phyloP scores from a whole-genome alignment of 2,329 filamentous ascomycete species.

The Trichoderma aggressivum region DNA sequence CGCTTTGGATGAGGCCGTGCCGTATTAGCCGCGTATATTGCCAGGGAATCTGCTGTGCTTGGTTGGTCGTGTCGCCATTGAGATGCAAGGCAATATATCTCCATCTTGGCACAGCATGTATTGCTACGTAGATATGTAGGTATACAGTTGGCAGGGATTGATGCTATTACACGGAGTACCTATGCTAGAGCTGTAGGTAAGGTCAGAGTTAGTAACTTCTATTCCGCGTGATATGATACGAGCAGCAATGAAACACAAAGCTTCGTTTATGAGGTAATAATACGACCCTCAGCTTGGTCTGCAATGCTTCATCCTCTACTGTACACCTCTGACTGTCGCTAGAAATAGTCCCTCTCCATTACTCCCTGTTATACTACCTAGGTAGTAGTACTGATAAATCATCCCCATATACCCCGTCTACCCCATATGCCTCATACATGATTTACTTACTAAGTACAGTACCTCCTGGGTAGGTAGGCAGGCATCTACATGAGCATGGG shows the following conservation, averaged over 20 bases:
- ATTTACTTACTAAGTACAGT: not conserved
- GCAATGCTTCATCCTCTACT: not conserved
- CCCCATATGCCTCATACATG: not conserved
- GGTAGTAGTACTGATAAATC: too few species aligned
- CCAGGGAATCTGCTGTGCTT: not conserved
- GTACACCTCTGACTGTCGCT: not conserved
- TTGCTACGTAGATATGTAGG: not conserved
- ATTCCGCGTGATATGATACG: not conserved
- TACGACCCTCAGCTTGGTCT: not conserved
- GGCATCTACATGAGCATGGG: not conserved
- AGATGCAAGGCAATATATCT: not conserved
- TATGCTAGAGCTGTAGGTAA: not conserved
- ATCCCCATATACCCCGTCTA: not conserved
- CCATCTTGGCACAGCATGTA: not conserved
- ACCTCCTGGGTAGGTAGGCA: too few species aligned
- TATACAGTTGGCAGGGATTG: not conserved
- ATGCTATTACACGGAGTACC: not conserved
- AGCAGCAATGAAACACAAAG: not conserved
- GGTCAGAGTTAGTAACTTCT: not conserved
- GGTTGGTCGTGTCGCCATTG: not conserved
- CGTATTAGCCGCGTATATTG: slow-evolving; percentile 7
- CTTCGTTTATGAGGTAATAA: not conserved
- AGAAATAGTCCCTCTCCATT: not conserved
- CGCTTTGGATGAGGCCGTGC: not conserved
- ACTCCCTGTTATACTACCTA: not conserved